These are phyloP conservation scores for Pichia sp. DNA, from an alignment of 1,139 yeast genomes.

Conservation along the genomic window DNA sequence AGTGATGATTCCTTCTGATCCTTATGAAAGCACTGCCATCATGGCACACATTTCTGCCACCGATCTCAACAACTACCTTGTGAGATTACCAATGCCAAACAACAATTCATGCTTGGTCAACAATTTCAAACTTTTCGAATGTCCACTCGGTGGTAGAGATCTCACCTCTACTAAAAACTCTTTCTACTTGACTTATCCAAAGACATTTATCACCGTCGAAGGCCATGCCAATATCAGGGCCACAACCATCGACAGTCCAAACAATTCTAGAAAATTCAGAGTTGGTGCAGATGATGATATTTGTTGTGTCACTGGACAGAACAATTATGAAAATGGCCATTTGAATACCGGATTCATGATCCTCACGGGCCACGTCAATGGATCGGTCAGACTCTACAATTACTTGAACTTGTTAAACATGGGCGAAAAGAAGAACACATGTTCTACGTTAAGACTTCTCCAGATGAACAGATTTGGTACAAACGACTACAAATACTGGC, in stretches of 20 bases:
- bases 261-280: conserved; percentile 3
- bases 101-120: conserved; percentile 8
- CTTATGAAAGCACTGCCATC: conserved; percentile 6
- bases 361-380: conserved; percentile 27
- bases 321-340: conserved; percentile 4
- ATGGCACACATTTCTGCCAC: conserved; percentile 22
- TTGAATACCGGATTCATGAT: conserved; percentile 7
- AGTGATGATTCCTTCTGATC: conserved; percentile 6
- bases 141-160: conserved; percentile 4
- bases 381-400: conserved; percentile 24
- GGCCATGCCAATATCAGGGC: conserved; percentile 20
- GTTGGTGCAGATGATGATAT: conserved; percentile 22
- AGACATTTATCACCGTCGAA: conserved; percentile 18
- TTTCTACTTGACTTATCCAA: background rate
- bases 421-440: conserved; percentile 10
- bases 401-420: conserved; percentile 11
- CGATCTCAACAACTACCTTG: conserved; percentile 20
- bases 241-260: conserved; percentile 18
- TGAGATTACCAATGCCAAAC: conserved; percentile 20
- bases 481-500: conserved; percentile 9
- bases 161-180: conserved; percentile 6
- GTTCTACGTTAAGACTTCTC: conserved; percentile 20
- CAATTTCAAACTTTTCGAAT: conserved; percentile 2
- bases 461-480: conserved; percentile 17
- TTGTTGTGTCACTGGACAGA: conserved; percentile 6